Base-by-base conservation (phyloP, 129 eudicot genomes). In the Helianthus tuberosus region DNA sequence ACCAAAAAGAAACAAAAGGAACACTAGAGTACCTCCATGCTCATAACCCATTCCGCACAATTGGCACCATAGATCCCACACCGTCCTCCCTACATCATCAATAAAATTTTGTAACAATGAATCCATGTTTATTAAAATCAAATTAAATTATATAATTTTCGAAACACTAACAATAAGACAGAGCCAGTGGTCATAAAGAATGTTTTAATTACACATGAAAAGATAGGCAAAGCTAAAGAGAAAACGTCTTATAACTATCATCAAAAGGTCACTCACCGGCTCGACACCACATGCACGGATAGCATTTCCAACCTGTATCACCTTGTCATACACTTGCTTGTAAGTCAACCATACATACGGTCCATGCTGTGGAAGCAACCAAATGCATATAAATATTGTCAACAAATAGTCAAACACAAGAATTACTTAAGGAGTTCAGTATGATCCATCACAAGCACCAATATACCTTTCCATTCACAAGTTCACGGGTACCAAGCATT, bases 61-160 rank as follows among this genome's bases (percentile, higher is more conserved):
- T 94, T 94, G 78, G 91, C 96, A 68, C 98, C 95, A 77, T 88
- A 89, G 75, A 93, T 93, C 71, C 96, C 98, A 75, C 98, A 93
- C 54, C 81, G 71, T 57, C 92, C 92, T 74, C 97, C 96, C 96
- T 94, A 54, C 50, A 83, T 62, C 39, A 82, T 53, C 58, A 69
- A 51, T 38, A 55, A 77, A 70, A 1, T 41, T 62, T 17, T 4
- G 50, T 76, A 68, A 67, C 66, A 27, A 59, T 62, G 3, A 32
- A 38, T 20, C 3, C 13, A 0, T 11, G 11, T 10, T 25, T 23
- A 6, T 49, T 4, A 60, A 4, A n/a, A 44, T 3, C 5, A 23
- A 64, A 32, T 16, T 11, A 49, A 62, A 74, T 29, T 0, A 52
- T 32, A 35, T 12, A 49, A 9, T 74, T 20, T 1, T 50, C 2